Evolutionary conservation across 2,329 filamentous ascomycete species (phyloP), one percentile per base, ranked within the genome.

Genomic region (Zymoseptoria passerinii): DNA sequence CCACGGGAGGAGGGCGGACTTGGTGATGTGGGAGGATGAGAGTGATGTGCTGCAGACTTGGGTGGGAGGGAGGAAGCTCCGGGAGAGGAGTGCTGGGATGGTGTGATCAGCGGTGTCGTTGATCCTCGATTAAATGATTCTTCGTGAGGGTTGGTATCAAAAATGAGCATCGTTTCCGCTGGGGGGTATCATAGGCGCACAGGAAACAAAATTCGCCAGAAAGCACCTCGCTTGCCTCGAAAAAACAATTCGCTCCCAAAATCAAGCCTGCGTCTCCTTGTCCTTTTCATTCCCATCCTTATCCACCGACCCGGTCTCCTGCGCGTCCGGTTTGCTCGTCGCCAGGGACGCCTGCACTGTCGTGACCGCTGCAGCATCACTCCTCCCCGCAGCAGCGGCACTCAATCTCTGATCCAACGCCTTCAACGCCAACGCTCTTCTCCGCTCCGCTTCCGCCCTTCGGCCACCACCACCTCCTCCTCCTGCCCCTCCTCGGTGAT

Each of bases 381-480:
- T 58, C 19, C 64, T 60, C 53, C 55, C 60, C 29, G 59, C 57
- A 16, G 88, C 87, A 3, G 91, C 90, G n/a, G 90, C 88, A 73
- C 94, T 89, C 55, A 99, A 78, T 63, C 94, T 82, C 76, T 97
- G 91, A 73, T 99, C 94, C 56, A 99, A 77, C 3, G 92, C 92
- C 71, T 92, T 92, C 57, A 99, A 80, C 1, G 94, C 94, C 64
- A 99, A 77, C 0, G 92, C 92, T 65, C 94, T 83, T 71, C 94
- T 83, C 65, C 94, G 80, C 77, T 97, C 94, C 0, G 92, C 92
- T 74, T 97, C 94, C 53, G 94, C 92, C 59, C 92, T 55, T 18
- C 64, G 56, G 10, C 76, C 73, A 20, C 74, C 86, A 19, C 73
- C 73, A 10, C 75, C 72, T 13, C 72, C 75, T 44, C 75, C 72